phyloP scores from a whole-genome alignment of 257 asterid genomes.

The Echium plantagineum region DNA sequence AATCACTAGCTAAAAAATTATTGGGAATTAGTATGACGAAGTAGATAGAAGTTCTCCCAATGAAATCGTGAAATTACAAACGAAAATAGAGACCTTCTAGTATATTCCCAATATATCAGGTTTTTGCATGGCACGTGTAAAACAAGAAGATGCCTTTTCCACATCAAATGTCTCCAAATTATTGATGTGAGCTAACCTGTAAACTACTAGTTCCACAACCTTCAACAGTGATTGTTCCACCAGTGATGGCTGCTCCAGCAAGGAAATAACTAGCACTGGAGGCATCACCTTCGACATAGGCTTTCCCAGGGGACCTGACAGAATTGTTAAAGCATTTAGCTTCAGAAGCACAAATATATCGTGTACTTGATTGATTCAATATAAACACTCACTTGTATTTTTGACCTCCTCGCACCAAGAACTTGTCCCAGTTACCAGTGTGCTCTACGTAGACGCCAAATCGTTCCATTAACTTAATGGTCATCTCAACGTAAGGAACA shows the following conservation, averaged over 20 bases:
- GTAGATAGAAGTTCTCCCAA: background rate
- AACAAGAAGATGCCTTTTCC: too few relatives aligned
- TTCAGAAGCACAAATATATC: constrained; percentile 8
- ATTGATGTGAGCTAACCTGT: constrained; percentile 39
- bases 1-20: background rate
- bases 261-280: constrained; percentile 98
- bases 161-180: background rate
- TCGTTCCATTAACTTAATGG: constrained; percentile 94
- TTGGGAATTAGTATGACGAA: too few relatives aligned
- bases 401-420: constrained; percentile 84
- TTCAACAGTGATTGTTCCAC: constrained; percentile 89
- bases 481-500: constrained; percentile 96
- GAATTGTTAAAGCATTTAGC: constrained; percentile 5
- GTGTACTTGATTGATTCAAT: constrained; percentile 17
- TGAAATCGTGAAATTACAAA: background rate
- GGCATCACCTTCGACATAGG: constrained; percentile 97
- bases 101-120: background rate
- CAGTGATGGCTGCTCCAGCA: constrained; percentile 98
- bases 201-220: constrained; percentile 98
- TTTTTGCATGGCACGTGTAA: too few relatives aligned
- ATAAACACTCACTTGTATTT: constrained; percentile 66
- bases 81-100: background rate
- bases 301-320: constrained; percentile 86
- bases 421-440: constrained; percentile 73
- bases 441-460: constrained; percentile 89